Percentiles rank a stretch among this genome's conserved stretches.
Evolutionary conservation across 352 stramenopile species (phyloP).

Genomic region (Aphanomyces euteiches): DNA sequence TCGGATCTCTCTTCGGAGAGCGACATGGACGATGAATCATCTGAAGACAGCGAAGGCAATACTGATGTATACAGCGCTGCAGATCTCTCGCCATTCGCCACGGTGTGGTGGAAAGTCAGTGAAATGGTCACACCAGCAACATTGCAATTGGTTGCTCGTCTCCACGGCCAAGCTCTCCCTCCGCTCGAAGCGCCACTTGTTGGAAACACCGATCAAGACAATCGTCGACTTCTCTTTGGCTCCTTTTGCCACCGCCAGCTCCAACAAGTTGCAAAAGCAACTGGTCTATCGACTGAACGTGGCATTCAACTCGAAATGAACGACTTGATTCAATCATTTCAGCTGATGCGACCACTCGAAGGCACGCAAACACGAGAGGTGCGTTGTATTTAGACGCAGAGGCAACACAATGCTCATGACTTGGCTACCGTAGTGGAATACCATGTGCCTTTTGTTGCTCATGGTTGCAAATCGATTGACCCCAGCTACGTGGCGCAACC

Average conservation of each 20-base stretch:
- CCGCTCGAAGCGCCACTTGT: background rate
- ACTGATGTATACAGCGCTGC: conserved; percentile 37
- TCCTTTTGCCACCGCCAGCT: conserved; percentile 20
- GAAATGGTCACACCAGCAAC: conserved; percentile 28
- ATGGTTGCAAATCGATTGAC: conserved; percentile 56
- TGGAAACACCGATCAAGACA: conserved; percentile 2
- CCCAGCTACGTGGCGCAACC: background rate
- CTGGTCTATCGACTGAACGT: conserved; percentile 2
- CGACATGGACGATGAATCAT: conserved; percentile 56
- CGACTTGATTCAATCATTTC: conserved; percentile 13
- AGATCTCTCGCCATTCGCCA: conserved; percentile 24
- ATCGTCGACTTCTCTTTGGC: conserved; percentile 12
- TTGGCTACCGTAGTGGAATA: conserved; percentile 24
- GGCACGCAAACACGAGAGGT: conserved; percentile 23
- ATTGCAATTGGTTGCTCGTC: conserved; percentile 3
- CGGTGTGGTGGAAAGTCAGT: conserved; percentile 22
- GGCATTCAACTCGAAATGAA: conserved; percentile 18
- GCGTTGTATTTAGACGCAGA: background rate
- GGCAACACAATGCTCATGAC: background rate
- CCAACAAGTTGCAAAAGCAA: background rate
- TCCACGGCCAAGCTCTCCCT: background rate
- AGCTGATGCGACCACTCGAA: conserved; percentile 19
- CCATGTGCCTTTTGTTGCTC: conserved; percentile 59
- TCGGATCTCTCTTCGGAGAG: conserved; percentile 69
- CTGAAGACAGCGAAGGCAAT: conserved; percentile 42